Base-by-base conservation (phyloP, 352 stramenopile genomes). In the Plasmopara halstedii region DNA sequence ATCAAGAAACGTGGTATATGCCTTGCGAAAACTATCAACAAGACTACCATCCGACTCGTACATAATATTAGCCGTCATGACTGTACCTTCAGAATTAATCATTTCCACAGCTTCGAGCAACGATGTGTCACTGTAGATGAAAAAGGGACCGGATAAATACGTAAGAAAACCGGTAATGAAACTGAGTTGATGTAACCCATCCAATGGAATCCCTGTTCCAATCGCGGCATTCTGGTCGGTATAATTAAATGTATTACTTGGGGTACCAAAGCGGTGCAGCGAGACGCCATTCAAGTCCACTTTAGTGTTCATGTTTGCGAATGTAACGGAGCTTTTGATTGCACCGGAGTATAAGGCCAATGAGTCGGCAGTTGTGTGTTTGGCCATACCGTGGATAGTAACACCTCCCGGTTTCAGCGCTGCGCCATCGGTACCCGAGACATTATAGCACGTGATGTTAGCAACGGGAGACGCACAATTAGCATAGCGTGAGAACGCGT, bases 71-170 rank as follows among this genome's bases (percentile, higher is more conserved):
- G 42, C n/a, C 8, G 64, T 67, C 26, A 73, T 58, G 29, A 67
- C 22, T 6, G 57, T 62, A 20, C 77, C 77, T 36, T 89, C 42
- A 7, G 36, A 39, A 32, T 60, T 76, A 35, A 73, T 87, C 56
- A 89, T 75, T 40, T 70, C 51, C 11, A 89, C 64, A 6, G 23
- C 48, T 2, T 67, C 49, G 0, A 64, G 52, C 17, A 89, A 37
- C 14, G 64, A 64, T 11, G 52, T 53, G 53, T 86, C 55, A 5
- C 73, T 72, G 44, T 69, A 82, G n/a, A 89, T 49, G 45, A 73
- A 89, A 48, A 86, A 54, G 17, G 78, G 74, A 22, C 67, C 81
- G 31, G 78, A 89, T 40, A 89, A 51, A 46, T 75, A 89, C 37
- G 73, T 67, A 15, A 87, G 36, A 52, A 89, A 84, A 40, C 78